Base-by-base conservation (phyloP, 192 early-diverging fungal genomes). In the Gryganskiella cystojenkinii region DNA sequence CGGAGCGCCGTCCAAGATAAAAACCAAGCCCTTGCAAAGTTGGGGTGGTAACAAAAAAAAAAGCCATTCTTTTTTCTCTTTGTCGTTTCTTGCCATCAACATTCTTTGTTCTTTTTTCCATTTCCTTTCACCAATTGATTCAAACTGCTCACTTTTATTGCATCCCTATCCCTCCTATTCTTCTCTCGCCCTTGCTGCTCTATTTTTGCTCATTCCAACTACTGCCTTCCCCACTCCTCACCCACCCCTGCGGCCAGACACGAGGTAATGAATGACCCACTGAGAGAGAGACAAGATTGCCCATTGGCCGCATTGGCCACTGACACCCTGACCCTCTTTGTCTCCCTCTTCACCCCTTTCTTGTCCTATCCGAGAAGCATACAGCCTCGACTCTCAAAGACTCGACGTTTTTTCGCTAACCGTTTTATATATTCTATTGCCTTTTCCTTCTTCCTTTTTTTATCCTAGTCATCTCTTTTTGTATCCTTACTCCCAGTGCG, bases 271-370 rank as follows among this genome's bases (percentile, higher is more conserved):
- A 34, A 34, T 43, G 33, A 25, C 37, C 11, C 46, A 7, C 10
- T 53, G 17, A 5, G 4, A 15, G 2, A 19, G 35, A 14, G 52
- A 57, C 56, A 31, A n/a, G n/a, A n/a, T 19, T 6, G 69, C 69
- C 69, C 61, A 70, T 71, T 63, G 34, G 69, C 61, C 69, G 30
- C 31, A 61, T 27, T 22, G 27, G 30, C 43, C 19, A 34, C 51
- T 34, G 24, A 2, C 19, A 25, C 11, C 15, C 47, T 28, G 3
- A 24, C 15, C 20, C 28, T 50, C 17, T 33, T 37, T 9, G 4
- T 13, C 37, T 45, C 37, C 24, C 33, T 34, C 56, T 56, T 19
- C 42, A 20, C 6, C 14, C 27, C 46, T 51, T 19, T 25, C 20
- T 56, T 20, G 50, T 17, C 62, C 3, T 61, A 19, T 52, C 34